Evolutionary conservation across 768 basidiomycete species (phyloP), one percentile per base, ranked within the genome.

Genomic region (Suillus discolor): DNA sequence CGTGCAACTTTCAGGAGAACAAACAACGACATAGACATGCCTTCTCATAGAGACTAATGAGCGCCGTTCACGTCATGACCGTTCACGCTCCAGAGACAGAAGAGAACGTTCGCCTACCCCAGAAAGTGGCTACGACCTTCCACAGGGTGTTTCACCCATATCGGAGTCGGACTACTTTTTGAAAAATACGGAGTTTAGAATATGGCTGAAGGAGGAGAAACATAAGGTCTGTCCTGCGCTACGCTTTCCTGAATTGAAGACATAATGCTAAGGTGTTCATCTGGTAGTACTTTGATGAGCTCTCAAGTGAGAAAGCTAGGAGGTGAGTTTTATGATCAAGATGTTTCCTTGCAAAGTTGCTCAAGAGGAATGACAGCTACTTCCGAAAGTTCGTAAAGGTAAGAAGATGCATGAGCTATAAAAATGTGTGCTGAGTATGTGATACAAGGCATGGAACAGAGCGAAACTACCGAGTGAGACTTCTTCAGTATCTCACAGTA

Each of bases 301-400:
- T 97, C 64, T 88, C 89, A 20, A 88, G 93, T 34, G 93, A 96
- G 38, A 89, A 84, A 73, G 89, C 95, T 4, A 85, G 92, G 70
- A 91, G 87, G 87, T 91, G 73, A 74, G 85, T 70, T 23, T 54
- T 53, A 65, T 62, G 25, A 36, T 34, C 12, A 55, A n/a, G 34
- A 51, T 62, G 36, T 65, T 62, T 66, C 68, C 45, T 66, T 70
- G 77, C 79, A 66, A 81, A 74, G 51, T 62, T 41, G 41, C 59
- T 60, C 62, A 73, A 71, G 61, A 61, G 61, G 70, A 73, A 66
- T 63, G 31, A 65, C 61, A 93, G 92, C 72, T 95, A 96, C 74
- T 98, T 98, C 74, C 89, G 90, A 71, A 97, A 96, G 78, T 97
- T 98, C 72, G 89, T 95, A 47, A 92, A 91, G 83, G 90, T 90